A percentile compares a stretch with the other conserved stretches of the same genome.
Evolutionary conservation across 495 filamentous ascomycete genomes (phyloP).

Genomic region (Hyaloscypha variabilis): DNA sequence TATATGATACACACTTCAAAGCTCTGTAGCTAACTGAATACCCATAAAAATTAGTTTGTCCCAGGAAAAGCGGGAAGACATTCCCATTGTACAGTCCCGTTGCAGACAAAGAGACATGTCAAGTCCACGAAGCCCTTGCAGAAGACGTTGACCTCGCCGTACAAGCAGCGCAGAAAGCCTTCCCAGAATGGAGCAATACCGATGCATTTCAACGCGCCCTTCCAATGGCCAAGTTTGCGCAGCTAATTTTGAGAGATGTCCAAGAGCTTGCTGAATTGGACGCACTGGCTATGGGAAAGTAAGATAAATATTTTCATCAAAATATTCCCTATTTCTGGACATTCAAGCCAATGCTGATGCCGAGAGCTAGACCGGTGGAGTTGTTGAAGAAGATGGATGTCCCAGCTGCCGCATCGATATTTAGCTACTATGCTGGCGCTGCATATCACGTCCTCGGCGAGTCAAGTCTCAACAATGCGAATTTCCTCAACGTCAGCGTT

Average conservation of each 20-base stretch:
- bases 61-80: too few relatives aligned
- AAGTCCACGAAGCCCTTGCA: too few relatives aligned
- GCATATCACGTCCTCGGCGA: conserved; percentile 89
- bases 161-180: conserved; percentile 76
- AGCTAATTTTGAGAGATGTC: conserved; percentile 70
- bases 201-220: conserved; percentile 68
- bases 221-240: conserved; percentile 77
- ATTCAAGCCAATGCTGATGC: too few relatives aligned
- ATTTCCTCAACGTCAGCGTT: conserved; percentile 42
- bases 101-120: too few relatives aligned
- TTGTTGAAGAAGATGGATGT: conserved; percentile 73
- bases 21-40: too few relatives aligned
- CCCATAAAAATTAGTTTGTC: too few relatives aligned
- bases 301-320: too few relatives aligned
- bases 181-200: conserved; percentile 78
- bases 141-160: conserved; percentile 81
- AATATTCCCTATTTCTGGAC: too few relatives aligned
- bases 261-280: conserved; percentile 84
- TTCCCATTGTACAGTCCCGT: too few relatives aligned
- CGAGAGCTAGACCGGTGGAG: too few relatives aligned
- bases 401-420: conserved; percentile 60
- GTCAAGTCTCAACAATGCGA: conserved; percentile 80
- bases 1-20: too few relatives aligned
- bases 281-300: conserved; percentile 92
- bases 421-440: conserved; percentile 88